Evolutionary conservation across 805 yeast genomes (phyloP), one percentile per base, ranked within the genome.

Genomic region (Teunomyces stri): DNA sequence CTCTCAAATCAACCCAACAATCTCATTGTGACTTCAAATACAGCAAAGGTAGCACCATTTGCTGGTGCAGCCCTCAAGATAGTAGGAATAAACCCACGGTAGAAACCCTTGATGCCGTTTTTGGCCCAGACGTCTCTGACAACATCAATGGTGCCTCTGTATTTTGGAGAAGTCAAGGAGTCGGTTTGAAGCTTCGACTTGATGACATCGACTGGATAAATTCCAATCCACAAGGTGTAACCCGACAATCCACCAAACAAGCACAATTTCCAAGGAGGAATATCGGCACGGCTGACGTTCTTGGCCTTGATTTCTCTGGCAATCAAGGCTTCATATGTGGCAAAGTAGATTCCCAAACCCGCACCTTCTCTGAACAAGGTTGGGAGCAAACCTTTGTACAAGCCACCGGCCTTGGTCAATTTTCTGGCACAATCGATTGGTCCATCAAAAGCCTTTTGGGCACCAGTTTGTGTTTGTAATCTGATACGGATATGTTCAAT

Each of bases 61-160:
- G 95, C 99, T 0, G 99, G 99, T 3, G 96, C 96, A 43, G 99
- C 98, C 70, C 99, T 85, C 53, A 94, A 72, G 53, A 94, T 81
- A 0, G 98, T 91, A 33, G 99, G 97, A 15, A 82, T 68, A 62
- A 95, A 91, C 1, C 99, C 99, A 68, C 85, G 85, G 69, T 88
- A 87, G 60, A 94, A 87, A 0, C 96, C 96, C 52, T 74, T 74
- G 21, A 82, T 48, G 22, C 98, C 97, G 44, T 75, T 73, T n/a
- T 75, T 72, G 42, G 63, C 66, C 59, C 64, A 76, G 18, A 89
- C 75, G 47, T 76, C 74, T 47, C 64, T 74, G 13, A 80, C 69
- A 22, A 89, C 95, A 49, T 79, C 79, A n/a, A 76, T 39, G 33
- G 87, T 74, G 34, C 78, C 79, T 45, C 68, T 78, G 65, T 79